Evolutionary conservation across 192 early-diverging fungal genomes (phyloP).

Genomic region (Linnemannia elongata): DNA sequence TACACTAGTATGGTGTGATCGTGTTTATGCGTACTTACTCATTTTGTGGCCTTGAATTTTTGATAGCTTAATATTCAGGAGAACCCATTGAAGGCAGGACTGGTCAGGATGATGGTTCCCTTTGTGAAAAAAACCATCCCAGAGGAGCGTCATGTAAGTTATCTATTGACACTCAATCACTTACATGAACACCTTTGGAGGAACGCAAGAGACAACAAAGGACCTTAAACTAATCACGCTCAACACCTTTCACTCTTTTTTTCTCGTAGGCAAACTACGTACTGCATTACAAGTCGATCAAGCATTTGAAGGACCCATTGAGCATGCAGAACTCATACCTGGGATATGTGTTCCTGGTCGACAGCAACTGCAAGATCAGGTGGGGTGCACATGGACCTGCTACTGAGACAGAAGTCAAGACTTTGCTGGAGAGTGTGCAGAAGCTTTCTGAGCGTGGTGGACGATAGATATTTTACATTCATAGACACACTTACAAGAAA

Average conservation of each 20-base stretch:
- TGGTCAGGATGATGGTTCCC: constrained; percentile 65
- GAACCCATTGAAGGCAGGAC: constrained; percentile 61
- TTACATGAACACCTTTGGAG: neutral
- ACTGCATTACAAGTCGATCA: constrained; percentile 65
- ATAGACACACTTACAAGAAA: neutral
- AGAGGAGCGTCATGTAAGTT: constrained; percentile 57
- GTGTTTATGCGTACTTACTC: no score
- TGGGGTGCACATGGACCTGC: constrained; percentile 69
- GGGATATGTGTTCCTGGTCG: constrained; percentile 69
- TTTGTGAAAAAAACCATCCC: constrained; percentile 60
- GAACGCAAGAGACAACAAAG: neutral
- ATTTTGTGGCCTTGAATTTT: neutral
- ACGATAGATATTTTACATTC: neutral
- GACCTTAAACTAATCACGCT: neutral
- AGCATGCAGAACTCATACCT: constrained; percentile 69
- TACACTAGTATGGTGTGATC: no score
- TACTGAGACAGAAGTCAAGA: constrained; percentile 57
- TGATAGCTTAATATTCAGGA: constrained; percentile 69
- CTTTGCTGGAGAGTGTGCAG: constrained; percentile 38
- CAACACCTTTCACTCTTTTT: neutral
- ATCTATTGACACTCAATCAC: neutral
- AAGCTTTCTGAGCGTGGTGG: constrained; percentile 36
- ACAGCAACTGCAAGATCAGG: constrained; percentile 68
- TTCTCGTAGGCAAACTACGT: constrained; percentile 60
- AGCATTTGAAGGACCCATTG: constrained; percentile 55